Conservation (phyloP, 1,139 yeast species). For the Candida pseudoviswanathii region DNA sequence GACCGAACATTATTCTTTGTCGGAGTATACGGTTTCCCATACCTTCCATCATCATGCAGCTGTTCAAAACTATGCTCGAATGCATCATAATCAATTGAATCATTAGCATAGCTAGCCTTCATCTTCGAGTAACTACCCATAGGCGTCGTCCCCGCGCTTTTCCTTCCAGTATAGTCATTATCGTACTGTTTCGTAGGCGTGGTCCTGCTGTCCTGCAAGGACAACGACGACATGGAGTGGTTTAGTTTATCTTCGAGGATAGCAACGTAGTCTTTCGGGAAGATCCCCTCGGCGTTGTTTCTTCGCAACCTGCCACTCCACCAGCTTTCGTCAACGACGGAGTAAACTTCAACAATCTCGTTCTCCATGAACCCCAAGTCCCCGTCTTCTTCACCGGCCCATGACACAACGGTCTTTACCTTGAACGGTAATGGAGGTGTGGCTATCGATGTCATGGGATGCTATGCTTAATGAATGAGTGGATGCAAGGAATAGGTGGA, state of each 20-base stretch:
- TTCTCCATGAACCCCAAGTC: constrained; percentile 94
- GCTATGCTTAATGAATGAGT: not conserved
- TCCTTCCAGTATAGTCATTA: constrained; percentile 11
- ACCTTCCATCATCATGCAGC: constrained; percentile 12
- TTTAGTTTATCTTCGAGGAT: constrained; percentile 36
- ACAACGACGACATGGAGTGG: constrained; percentile 19
- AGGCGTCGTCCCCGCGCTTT: constrained; percentile 21
- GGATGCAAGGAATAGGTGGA: not conserved
- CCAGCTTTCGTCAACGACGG: constrained; percentile 87
- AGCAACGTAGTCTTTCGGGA: constrained; percentile 88
- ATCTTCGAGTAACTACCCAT: constrained; percentile 13
- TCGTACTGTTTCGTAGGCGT: constrained; percentile 19
- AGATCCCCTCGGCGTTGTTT: constrained; percentile 80
- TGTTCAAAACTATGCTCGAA: constrained; percentile 30
- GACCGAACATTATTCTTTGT: constrained; percentile 20
- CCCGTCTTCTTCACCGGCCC: constrained; percentile 87
- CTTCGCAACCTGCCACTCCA: constrained; percentile 84
- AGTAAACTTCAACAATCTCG: constrained; percentile 80
- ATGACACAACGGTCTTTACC: constrained; percentile 79
- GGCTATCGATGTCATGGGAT: constrained; percentile 10
- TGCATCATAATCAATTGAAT: constrained; percentile 22
- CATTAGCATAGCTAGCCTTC: constrained; percentile 24
- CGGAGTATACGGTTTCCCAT: constrained; percentile 13
- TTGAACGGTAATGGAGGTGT: constrained; percentile 59
- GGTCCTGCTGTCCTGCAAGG: constrained; percentile 16